Base-by-base conservation (phyloP, 352 stramenopile genomes). In the Pythium plurisporium region DNA sequence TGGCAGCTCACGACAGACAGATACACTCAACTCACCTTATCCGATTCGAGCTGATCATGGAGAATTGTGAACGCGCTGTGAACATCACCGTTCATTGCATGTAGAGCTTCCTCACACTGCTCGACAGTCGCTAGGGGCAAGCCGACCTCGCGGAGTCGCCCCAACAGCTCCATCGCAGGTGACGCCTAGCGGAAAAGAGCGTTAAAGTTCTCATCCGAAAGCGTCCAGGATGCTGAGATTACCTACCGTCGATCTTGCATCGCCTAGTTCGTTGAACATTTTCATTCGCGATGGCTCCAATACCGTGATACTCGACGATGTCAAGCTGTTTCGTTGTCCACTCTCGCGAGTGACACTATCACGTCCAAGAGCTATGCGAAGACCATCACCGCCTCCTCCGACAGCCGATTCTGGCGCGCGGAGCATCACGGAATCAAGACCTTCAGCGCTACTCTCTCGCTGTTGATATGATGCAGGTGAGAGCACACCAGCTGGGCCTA, bases 391-490 rank as follows among this genome's bases (percentile, higher is more conserved):
- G 4, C 26, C 25, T n/a, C 74, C 59, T 12, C 29, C 52, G 6
- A 9, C 20, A 0, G 67, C 60, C 1, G 63, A 59, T 59, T 91
- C 80, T 22, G 76, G 76, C 1, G 51, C 19, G 22, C 72, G 48
- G 15, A 68, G 14, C 11, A 56, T 56, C 15, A 37, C 43, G 15
- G 45, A 20, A 19, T 82, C 74, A 14, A 45, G 41, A 41, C 60
- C 45, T 44, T 65, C 59, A 33, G 79, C 48, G 29, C 54, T 77
- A 48, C 76, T 94, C 41, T 92, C 79, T 22, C 81, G 72, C 57
- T 95, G 86, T 37, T 95, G 86, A 27, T 88, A 90, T 1, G 83
- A 94, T 7, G 86, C 86, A 19, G 86, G 86, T 14, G 86, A 95
- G 9, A 95, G 54, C 1, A 91, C 55, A 0, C 63, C 59, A 11